Evolutionary conservation across 257 asterid genomes (phyloP).

Genomic region (Fraxinus excelsior): DNA sequence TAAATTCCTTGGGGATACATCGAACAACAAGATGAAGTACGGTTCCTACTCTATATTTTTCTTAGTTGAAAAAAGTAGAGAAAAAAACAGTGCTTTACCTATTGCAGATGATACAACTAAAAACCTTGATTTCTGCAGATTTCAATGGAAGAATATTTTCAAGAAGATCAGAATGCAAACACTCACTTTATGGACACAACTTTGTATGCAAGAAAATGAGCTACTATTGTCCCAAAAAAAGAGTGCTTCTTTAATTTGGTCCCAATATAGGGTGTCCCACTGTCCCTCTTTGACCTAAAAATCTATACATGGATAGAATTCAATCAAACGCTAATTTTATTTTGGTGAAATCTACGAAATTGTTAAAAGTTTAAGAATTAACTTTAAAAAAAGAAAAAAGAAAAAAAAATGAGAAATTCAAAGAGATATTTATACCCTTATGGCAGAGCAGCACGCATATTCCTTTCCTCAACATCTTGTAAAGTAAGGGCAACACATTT

Average conservation of each 20-base stretch:
- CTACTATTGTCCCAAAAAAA: not conserved
- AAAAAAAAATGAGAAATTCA: not conserved
- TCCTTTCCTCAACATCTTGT: conserved; percentile 1
- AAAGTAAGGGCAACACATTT: not conserved
- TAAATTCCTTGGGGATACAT: not conserved
- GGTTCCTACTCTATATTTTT: not conserved
- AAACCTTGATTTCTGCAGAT: not conserved
- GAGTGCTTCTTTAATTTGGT: not conserved
- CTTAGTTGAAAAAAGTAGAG: not conserved
- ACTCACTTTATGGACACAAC: not conserved
- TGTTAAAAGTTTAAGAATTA: not conserved
- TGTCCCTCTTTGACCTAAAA: not conserved
- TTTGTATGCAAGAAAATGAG: conserved; percentile 7
- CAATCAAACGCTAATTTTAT: not conserved
- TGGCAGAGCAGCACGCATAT: not conserved
- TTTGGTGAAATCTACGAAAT: not conserved
- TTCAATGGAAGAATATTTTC: conserved; percentile 21
- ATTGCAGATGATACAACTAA: too few species aligned
- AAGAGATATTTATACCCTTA: not conserved
- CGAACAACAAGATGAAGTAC: not conserved
- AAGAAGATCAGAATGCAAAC: not conserved
- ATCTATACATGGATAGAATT: not conserved
- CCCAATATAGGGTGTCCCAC: not conserved
- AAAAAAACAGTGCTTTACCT: too few species aligned
- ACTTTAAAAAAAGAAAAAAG: not conserved